These are phyloP conservation scores for Clonostachys byssicola DNA, from an alignment of 2,329 filamentous ascomycete species.

Conservation along the genomic window DNA sequence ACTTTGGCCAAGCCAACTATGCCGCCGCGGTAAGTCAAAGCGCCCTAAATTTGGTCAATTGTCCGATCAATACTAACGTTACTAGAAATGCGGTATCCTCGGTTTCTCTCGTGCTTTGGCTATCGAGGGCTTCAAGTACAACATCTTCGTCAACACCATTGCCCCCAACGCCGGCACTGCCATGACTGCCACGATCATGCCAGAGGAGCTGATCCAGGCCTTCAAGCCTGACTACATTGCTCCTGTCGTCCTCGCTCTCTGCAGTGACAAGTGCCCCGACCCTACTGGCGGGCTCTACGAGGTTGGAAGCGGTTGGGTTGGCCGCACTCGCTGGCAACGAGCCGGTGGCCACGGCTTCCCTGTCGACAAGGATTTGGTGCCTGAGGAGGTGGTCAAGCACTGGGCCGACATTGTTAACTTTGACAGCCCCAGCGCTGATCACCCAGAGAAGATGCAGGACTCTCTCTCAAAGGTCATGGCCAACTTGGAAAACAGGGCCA, in stretches of 20 bases:
- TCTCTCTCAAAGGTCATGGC: conserved; percentile 72
- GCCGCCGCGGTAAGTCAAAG: conserved; percentile 67
- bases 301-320: conserved; percentile 91
- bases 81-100: conserved; percentile 82
- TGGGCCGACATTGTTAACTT: conserved; percentile 84
- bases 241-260: conserved; percentile 81
- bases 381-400: conserved; percentile 74
- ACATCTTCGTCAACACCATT: conserved; percentile 97
- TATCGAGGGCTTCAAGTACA: conserved; percentile 91
- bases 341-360: conserved; percentile 88
- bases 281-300: conserved; percentile 88
- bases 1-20: conserved; percentile 99
- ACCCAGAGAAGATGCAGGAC: conserved; percentile 76
- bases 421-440: conserved; percentile 79
- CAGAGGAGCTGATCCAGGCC: conserved; percentile 95
- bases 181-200: conserved; percentile 92
- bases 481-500: conserved; percentile 77
- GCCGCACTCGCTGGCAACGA: conserved; percentile 91
- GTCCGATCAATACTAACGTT: conserved; percentile 8
- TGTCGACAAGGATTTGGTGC: conserved; percentile 74
- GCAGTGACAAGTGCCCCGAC: conserved; percentile 80
- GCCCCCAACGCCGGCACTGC: conserved; percentile 94
- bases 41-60: neutral
- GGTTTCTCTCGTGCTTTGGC: conserved; percentile 93
- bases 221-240: conserved; percentile 99